A percentile compares a stretch with the other conserved stretches of the same genome.
These are phyloP conservation scores for Camelina sativa DNA, from an alignment of 345 rosid genomes.

Conservation along the genomic window DNA sequence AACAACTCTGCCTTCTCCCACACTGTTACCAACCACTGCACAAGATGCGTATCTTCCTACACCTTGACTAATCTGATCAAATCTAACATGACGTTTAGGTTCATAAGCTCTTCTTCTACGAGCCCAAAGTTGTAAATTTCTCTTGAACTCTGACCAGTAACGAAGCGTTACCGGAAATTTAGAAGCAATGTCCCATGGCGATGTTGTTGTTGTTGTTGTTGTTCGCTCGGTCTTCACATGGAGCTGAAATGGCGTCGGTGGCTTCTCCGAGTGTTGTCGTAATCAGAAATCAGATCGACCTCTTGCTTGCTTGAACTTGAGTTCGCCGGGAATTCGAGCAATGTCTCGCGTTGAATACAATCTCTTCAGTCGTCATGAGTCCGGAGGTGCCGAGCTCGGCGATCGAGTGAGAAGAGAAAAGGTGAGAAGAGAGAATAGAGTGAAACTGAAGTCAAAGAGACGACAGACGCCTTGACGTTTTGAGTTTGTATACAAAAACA, in stretches of 20 bases:
- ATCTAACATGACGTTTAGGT: conserved; percentile 61
- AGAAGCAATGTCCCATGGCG: conserved; percentile 43
- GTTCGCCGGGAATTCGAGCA: conserved; percentile 69
- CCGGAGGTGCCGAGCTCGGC: conserved; percentile 43
- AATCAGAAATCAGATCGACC: conserved; percentile 63
- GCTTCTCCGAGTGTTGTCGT: conserved; percentile 54
- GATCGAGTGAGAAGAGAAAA: neutral
- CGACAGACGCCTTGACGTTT: conserved; percentile 29
- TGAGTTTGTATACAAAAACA: neutral
- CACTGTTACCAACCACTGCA: conserved; percentile 94
- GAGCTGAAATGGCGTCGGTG: conserved; percentile 52
- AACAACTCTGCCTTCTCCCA: conserved; percentile 63
- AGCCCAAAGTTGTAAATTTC: conserved; percentile 64
- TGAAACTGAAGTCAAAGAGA: conserved; percentile 32
- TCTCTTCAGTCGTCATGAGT: conserved; percentile 33
- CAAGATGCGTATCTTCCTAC: conserved; percentile 60
- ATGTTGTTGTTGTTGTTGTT: conserved; percentile 18
- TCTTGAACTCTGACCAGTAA: conserved; percentile 73
- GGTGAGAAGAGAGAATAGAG: neutral
- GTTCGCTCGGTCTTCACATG: conserved; percentile 51
- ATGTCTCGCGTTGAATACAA: conserved; percentile 59
- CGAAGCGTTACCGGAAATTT: conserved; percentile 51
- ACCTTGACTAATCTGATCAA: conserved; percentile 61
- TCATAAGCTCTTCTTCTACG: conserved; percentile 60
- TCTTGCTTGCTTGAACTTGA: conserved; percentile 53